A percentile compares a stretch with the other conserved stretches of the same genome.
Conservation (phyloP, 257 asterid species). For the Przewalskia tangutica region DNA sequence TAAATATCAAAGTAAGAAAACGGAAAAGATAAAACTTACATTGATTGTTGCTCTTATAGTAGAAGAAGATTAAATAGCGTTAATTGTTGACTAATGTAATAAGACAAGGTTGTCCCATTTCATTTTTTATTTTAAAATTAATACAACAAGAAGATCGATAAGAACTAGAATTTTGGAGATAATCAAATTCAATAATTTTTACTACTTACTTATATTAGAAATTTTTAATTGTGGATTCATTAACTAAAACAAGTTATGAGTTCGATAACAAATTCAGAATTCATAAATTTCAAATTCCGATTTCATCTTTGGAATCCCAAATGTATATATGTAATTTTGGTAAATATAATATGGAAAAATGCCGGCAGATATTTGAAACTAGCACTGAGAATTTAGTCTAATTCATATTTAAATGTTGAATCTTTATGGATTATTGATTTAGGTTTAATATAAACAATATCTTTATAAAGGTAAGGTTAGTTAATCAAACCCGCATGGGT, state of each 20-base stretch:
- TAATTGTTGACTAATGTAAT: background rate
- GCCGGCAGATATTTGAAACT: conserved; percentile 14
- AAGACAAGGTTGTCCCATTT: background rate
- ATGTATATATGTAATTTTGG: background rate
- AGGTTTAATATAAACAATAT: background rate
- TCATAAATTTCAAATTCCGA: no score
- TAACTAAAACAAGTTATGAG: no score
- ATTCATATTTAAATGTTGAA: background rate
- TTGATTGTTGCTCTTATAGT: background rate
- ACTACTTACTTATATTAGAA: no score
- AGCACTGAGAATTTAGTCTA: background rate
- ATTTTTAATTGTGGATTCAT: no score
- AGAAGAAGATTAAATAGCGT: background rate
- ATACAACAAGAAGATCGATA: background rate
- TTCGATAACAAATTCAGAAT: no score
- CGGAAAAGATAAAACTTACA: no score
- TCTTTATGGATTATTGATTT: background rate
- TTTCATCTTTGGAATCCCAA: no score
- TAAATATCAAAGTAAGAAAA: no score
- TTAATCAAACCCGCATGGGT: no score
- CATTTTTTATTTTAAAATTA: background rate
- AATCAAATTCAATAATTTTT: no score
- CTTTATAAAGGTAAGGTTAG: background rate
- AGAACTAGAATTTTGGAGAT: background rate
- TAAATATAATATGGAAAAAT: background rate